Conservation (phyloP, 2,329 filamentous ascomycete species). For the Nemania serpens region DNA sequence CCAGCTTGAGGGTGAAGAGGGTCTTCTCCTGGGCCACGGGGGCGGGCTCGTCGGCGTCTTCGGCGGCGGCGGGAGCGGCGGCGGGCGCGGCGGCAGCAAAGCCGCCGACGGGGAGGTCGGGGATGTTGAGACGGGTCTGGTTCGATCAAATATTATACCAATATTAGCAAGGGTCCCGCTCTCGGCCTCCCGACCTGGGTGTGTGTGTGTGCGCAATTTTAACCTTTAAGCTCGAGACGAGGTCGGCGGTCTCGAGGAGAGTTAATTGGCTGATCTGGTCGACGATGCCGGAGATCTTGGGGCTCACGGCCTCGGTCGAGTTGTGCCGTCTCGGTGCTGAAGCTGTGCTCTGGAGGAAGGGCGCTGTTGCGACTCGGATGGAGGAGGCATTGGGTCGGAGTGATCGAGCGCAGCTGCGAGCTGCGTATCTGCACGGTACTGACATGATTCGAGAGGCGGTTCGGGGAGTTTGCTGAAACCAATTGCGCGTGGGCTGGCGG, state of each 20-base stretch:
- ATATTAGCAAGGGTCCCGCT: slow-evolving; percentile 19
- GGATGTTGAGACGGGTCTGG: slow-evolving; percentile 93
- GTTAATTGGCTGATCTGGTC: slow-evolving; percentile 99
- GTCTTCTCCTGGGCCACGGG: slow-evolving; percentile 93
- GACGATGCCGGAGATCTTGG: slow-evolving; percentile 93
- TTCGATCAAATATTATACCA: slow-evolving; percentile 12
- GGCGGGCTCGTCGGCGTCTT: slow-evolving; percentile 87
- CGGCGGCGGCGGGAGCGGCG: slow-evolving; percentile 61
- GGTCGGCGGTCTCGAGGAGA: slow-evolving; percentile 92
- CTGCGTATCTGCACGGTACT: slow-evolving; percentile 65
- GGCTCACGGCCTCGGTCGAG: slow-evolving; percentile 77
- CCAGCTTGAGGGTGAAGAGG: slow-evolving; percentile 93
- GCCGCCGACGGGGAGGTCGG: slow-evolving; percentile 92
- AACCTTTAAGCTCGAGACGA: slow-evolving; percentile 96
- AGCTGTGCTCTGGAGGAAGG: slow-evolving; percentile 53
- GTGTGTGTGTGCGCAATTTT: slow-evolving; percentile 16
- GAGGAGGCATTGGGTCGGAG: slow-evolving; percentile 54
- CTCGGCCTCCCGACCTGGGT: not conserved
- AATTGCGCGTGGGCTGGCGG: slow-evolving; percentile 23
- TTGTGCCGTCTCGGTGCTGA: slow-evolving; percentile 76
- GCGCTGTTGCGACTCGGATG: slow-evolving; percentile 50
- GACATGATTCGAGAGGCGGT: slow-evolving; percentile 55
- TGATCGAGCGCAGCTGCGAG: slow-evolving; percentile 67
- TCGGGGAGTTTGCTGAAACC: slow-evolving; percentile 20
- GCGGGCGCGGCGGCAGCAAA: slow-evolving; percentile 74